Evolutionary conservation across 2,329 filamentous ascomycete species (phyloP), one percentile per base, ranked within the genome.

Genomic region (Paraconiothyrium sp.): DNA sequence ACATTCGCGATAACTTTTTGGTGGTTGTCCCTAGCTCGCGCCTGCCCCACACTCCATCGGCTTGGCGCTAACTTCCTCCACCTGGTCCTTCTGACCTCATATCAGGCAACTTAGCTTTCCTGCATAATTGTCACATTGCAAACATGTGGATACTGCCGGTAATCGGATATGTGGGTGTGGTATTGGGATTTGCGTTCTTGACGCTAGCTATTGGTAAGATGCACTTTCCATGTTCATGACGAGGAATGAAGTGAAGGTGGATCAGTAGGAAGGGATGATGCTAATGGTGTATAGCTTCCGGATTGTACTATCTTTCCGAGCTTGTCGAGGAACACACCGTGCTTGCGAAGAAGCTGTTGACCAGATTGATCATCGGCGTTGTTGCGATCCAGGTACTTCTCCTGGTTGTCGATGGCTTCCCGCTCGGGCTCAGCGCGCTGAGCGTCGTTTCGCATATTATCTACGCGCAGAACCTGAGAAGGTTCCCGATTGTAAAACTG

Each of bases 251-350:
- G 43, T 32, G n/a, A 62, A 37, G 50, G 34, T 49, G 24, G 13
- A 52, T 34, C 27, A 20, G 27, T 30, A 30, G 6, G 14, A 34
- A 50, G 39, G 48, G 22, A 41, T 27, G 54, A 37, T 55, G 54
- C 57, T 54, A 22, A 43, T 13, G 11, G 1, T 37, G 54, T 8
- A 30, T 73, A 92, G 95, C 95, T 43, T 97, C 93, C n/a, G 95
- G 95, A 41, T 89, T 99, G 30, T 99, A 99, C 83, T 99, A 99
- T 79, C 90, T 99, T 57, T 97, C 94, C 27, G 95, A 99, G 79
- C 89, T 98, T 14, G 95, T 99, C 63, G 95, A 99, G 81, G 95
- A 99, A 79, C 94, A 99, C 77, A 97, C 94, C 4, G 94, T 98
- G 11, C 81, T 97, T 65, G 92, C 94, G 13, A 97, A 97, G 77